A percentile compares a stretch with the other conserved stretches of the same genome.
These are phyloP conservation scores for Malbranchea zuffiana DNA, from an alignment of 2,329 filamentous ascomycete genomes.

Conservation along the genomic window DNA sequence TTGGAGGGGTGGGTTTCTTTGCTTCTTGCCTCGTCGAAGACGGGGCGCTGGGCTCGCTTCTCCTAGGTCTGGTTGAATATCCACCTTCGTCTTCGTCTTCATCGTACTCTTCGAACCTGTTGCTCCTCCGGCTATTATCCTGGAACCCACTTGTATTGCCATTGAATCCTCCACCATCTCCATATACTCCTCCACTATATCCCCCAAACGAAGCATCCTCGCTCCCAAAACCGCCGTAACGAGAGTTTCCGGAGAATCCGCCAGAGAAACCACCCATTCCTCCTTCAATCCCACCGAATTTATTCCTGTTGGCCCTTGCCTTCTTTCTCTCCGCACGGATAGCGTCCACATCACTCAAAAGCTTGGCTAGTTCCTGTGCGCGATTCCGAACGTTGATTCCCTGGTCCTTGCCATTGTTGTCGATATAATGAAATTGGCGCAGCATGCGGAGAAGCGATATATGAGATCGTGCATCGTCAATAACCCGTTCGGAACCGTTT, in stretches of 20 bases:
- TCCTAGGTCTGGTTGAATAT: slow-evolving; percentile 43
- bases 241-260: slow-evolving; percentile 46
- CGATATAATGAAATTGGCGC: slow-evolving; percentile 93
- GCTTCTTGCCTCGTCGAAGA: slow-evolving; percentile 32
- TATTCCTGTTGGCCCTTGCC: slow-evolving; percentile 77
- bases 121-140: slow-evolving; percentile 50
- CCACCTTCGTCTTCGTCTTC: slow-evolving; percentile 73
- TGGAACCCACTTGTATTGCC: slow-evolving; percentile 64
- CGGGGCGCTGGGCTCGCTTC: slow-evolving; percentile 31
- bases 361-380: slow-evolving; percentile 86
- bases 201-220: slow-evolving; percentile 56
- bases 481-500: slow-evolving; percentile 92
- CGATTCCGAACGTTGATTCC: slow-evolving; percentile 95
- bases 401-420: slow-evolving; percentile 94
- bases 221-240: slow-evolving; percentile 87
- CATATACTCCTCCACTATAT: slow-evolving; percentile 69
- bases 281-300: slow-evolving; percentile 90
- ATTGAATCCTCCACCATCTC: slow-evolving; percentile 90
- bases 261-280: slow-evolving; percentile 47
- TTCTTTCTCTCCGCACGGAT: slow-evolving; percentile 65
- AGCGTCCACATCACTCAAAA: slow-evolving; percentile 61
- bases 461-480: slow-evolving; percentile 92
- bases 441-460: slow-evolving; percentile 96
- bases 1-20: slow-evolving; percentile 60
- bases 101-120: slow-evolving; percentile 92